A percentile compares a stretch with the other conserved stretches of the same genome.
Evolutionary conservation across 2,329 filamentous ascomycete species (phyloP).

Genomic region (Onygenales sp.): DNA sequence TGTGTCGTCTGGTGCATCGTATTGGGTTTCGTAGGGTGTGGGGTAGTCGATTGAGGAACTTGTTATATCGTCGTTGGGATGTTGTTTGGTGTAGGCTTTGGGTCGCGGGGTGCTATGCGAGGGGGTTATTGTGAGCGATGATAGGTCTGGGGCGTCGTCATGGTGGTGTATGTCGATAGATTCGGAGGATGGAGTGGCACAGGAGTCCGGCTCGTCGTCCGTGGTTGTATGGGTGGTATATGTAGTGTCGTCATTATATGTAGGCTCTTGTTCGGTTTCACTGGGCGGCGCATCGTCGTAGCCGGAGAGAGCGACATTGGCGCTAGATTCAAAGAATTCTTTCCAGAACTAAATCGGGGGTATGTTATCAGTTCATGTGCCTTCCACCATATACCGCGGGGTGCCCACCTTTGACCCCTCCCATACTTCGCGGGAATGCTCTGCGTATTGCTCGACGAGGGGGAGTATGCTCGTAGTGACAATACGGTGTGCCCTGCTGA

Average conservation of each 20-base stretch:
- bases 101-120: slow-evolving; percentile 40
- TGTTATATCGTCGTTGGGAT: slow-evolving; percentile 30
- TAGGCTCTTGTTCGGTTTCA: slow-evolving; percentile 47
- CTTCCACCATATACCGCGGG: background rate
- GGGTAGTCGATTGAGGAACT: slow-evolving; percentile 46
- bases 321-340: slow-evolving; percentile 97
- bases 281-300: slow-evolving; percentile 68
- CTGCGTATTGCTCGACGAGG: slow-evolving; percentile 87
- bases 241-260: slow-evolving; percentile 48
- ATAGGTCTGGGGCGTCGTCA: slow-evolving; percentile 38
- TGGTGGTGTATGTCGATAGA: slow-evolving; percentile 20
- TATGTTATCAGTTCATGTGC: background rate
- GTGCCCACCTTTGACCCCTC: slow-evolving; percentile 75
- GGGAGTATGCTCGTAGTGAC: slow-evolving; percentile 90
- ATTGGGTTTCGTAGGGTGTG: slow-evolving; percentile 69
- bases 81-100: slow-evolving; percentile 19
- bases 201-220: slow-evolving; percentile 29
- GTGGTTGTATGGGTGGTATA: slow-evolving; percentile 39
- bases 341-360: slow-evolving; percentile 77
- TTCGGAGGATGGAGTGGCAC: slow-evolving; percentile 30
- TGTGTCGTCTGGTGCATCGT: slow-evolving; percentile 31
- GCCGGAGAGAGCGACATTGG: slow-evolving; percentile 90
- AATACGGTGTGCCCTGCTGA: slow-evolving; percentile 91
- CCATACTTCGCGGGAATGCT: slow-evolving; percentile 90
- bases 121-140: slow-evolving; percentile 31